Conservation (phyloP, 495 filamentous ascomycete species). For the Aspergillus haitiensis region DNA sequence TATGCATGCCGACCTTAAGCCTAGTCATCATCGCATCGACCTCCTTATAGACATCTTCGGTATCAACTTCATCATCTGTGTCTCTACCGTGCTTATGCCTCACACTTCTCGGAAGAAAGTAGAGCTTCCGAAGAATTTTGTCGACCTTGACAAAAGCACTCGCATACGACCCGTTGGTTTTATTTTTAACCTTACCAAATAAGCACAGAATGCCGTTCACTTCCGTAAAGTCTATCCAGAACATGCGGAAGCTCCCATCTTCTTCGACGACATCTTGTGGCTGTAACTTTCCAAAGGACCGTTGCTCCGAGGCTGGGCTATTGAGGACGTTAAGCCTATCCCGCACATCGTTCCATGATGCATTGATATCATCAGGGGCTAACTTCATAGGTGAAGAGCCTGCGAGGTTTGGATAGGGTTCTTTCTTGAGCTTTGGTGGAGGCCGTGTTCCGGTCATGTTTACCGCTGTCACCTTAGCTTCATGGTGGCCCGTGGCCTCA, state of each 20-base stretch:
- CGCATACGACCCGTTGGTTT: slow-evolving; percentile 70
- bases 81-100: slow-evolving; percentile 63
- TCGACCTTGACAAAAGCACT: slow-evolving; percentile 97
- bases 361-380: slow-evolving; percentile 56
- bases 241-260: slow-evolving; percentile 89
- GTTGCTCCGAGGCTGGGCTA: slow-evolving; percentile 63
- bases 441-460: slow-evolving; percentile 86
- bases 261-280: slow-evolving; percentile 80
- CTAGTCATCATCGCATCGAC: slow-evolving; percentile 82
- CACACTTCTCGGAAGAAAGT: slow-evolving; percentile 81
- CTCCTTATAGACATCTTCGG: slow-evolving; percentile 88
- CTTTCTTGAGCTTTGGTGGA: slow-evolving; percentile 70
- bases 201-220: slow-evolving; percentile 88
- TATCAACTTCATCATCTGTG: slow-evolving; percentile 77
- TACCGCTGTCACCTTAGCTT: slow-evolving; percentile 65
- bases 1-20: slow-evolving; percentile 80
- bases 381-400: slow-evolving; percentile 73
- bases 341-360: slow-evolving; percentile 91
- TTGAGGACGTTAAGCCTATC: slow-evolving; percentile 82
- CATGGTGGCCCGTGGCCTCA: slow-evolving; percentile 63
- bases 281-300: slow-evolving; percentile 72
- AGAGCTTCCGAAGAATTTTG: slow-evolving; percentile 89
- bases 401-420: slow-evolving; percentile 63
- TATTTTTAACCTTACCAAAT: slow-evolving; percentile 95
- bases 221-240: slow-evolving; percentile 96